Conservation (phyloP, 1,284 basidiomycete genomes). For the Trichosporon coremiiforme region DNA sequence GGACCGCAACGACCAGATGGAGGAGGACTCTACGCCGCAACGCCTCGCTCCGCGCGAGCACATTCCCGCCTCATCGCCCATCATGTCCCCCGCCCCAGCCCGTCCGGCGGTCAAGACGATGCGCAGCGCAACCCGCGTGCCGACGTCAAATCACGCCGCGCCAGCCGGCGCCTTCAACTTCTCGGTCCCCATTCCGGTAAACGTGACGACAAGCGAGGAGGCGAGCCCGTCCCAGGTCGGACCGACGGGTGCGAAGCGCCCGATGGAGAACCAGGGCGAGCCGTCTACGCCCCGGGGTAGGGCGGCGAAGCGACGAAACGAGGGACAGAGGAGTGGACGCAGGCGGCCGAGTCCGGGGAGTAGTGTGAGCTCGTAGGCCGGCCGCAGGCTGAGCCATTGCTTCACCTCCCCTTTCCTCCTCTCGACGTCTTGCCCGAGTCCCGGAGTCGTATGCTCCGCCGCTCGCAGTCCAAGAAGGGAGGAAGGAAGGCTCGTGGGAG, state of each 20-base stretch:
- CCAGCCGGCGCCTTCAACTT: slow-evolving; percentile 28
- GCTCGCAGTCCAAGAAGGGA: no score
- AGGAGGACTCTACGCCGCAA: not conserved
- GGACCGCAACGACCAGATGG: not conserved
- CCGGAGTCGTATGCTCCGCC: no score
- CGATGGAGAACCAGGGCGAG: slow-evolving; percentile 29
- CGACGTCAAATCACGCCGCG: not conserved
- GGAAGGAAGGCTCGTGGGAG: no score
- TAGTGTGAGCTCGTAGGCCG: not conserved
- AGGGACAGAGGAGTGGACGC: slow-evolving; percentile 18
- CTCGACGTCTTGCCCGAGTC: no score
- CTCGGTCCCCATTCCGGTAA: slow-evolving; percentile 25
- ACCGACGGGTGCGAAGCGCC: slow-evolving; percentile 27
- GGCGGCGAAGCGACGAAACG: slow-evolving; percentile 27
- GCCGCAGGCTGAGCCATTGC: no score
- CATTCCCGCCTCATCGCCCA: not conserved
- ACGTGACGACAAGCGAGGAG: slow-evolving; percentile 18
- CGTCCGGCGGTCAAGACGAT: not conserved
- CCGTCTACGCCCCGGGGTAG: slow-evolving; percentile 27
- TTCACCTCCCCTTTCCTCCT: no score
- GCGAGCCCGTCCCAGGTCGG: slow-evolving; percentile 25
- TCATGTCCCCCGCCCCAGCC: not conserved
- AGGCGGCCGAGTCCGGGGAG: slow-evolving; percentile 10
- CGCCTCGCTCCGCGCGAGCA: not conserved
- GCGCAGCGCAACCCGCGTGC: slow-evolving; percentile 2